Conservation (phyloP, 768 basidiomycete species). For the Kwoniella dendrophila region DNA sequence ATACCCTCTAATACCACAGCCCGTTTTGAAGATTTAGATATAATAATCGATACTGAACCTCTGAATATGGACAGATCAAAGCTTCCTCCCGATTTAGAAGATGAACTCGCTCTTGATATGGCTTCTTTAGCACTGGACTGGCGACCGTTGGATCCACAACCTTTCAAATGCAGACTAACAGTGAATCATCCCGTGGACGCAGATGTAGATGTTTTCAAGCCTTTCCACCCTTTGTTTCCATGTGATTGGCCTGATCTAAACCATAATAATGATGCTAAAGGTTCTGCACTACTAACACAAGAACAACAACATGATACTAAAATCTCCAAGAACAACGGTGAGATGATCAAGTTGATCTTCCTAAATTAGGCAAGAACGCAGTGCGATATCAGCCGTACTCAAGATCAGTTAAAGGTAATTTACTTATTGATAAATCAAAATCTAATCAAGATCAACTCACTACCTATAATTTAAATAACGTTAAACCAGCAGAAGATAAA, state of each 20-base stretch:
- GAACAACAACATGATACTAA: background rate
- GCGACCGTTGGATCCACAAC: background rate
- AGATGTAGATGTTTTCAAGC: background rate
- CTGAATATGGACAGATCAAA: too few species aligned
- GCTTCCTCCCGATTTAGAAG: background rate
- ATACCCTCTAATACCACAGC: too few species aligned
- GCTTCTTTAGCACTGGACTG: background rate
- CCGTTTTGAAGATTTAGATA: background rate
- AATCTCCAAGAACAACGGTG: too few species aligned
- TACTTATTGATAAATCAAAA: too few species aligned
- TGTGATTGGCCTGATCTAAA: background rate
- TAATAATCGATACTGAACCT: background rate
- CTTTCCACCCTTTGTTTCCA: background rate
- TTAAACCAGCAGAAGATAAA: background rate
- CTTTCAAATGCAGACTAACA: background rate
- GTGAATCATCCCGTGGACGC: background rate
- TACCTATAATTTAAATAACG: background rate
- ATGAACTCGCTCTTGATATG: background rate
- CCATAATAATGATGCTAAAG: background rate
- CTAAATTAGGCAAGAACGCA: too few species aligned
- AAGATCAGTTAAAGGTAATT: too few species aligned
- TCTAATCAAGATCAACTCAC: background rate
- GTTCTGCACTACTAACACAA: background rate
- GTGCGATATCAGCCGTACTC: too few species aligned
- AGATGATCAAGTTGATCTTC: too few species aligned